Evolutionary conservation across 2,329 filamentous ascomycete genomes (phyloP), one percentile per base, ranked within the genome.

Genomic region (Microdochium bolleyi): DNA sequence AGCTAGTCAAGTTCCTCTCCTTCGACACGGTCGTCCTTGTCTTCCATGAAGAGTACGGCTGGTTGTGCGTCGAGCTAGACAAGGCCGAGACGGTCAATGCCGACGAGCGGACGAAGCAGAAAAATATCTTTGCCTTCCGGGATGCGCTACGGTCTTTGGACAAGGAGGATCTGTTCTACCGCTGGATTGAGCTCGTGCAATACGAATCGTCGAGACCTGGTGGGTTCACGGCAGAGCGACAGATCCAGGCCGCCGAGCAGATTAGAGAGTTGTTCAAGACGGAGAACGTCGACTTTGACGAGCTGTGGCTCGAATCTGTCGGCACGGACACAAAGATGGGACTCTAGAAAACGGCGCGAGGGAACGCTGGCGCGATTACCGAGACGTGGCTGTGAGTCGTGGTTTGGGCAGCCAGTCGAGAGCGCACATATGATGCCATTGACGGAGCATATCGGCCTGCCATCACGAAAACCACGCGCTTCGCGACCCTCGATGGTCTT

Each of bases 131-230:
- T 56, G 78, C 80, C 2, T 95, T 96, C 67, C 85, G 89, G 61
- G 87, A 94, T 46, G 83, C 84, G 21, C 76, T 96, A 60, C 78
- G 80, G 1, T 78, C 78, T 2, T 76, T 94, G 68, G 90, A 87
- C 46, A 95, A 96, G 70, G 92, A 96, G 67, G 84, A 87, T 57
- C 68, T 96, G 51, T 96, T 96, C 72, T 96, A 88, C 72, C 83
- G 87, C 52, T 96, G 91, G 90, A 88, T 96, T 49, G 92, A 96
- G 73, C 80, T 95, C 64, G 84, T 96, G 50, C 91, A 96, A 70
- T 95, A 84, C 62, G 91, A 96, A 70, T 86, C 88, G 44, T 86
- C 84, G 34, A 80, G 81, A 59, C 88, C 90, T 0, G 89, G 86
- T 19, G 89, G 88, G 0, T 95, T 95, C 64, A 88, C 85, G 1